Percentiles rank a stretch among this genome's conserved stretches.
phyloP scores from a whole-genome alignment of 208 protist genomes.

The Crithidia thermophila region DNA sequence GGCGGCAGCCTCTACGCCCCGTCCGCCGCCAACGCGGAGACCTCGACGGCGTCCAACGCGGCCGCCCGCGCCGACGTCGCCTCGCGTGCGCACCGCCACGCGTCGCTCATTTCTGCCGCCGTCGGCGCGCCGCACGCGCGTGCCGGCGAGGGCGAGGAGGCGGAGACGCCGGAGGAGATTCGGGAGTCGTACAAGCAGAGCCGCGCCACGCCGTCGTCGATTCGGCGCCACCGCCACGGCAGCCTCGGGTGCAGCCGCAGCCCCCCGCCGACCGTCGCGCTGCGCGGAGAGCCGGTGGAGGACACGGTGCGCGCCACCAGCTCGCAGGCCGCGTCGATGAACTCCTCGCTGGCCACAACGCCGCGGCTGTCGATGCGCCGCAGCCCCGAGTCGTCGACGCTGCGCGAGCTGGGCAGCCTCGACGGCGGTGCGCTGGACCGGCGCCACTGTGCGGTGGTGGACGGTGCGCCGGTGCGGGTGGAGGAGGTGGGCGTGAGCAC shows the following conservation, averaged over 20 bases:
- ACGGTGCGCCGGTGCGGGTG: background rate
- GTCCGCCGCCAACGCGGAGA: too few relatives aligned
- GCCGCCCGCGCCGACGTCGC: constrained; percentile 1
- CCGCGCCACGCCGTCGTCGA: constrained; percentile 23
- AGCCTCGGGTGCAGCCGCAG: constrained; percentile 7
- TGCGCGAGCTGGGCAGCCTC: constrained; percentile 7
- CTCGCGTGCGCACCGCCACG: constrained; percentile 11
- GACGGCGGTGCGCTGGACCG: background rate
- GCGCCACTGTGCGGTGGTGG: background rate
- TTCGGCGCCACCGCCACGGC: constrained; percentile 21
- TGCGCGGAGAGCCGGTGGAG: constrained; percentile 27
- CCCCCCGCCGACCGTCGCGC: constrained; percentile 12
- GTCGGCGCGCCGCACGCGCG: background rate
- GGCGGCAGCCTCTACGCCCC: constrained; percentile 20
- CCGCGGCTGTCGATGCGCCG: constrained; percentile 17
- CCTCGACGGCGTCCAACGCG: background rate
- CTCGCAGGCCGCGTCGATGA: background rate
- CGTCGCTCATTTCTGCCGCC: background rate
- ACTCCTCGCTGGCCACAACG: constrained; percentile 14
- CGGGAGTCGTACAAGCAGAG: constrained; percentile 24
- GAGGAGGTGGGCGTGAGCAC: constrained; percentile 37
- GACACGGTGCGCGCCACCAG: constrained; percentile 11
- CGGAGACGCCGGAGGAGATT: constrained; percentile 4
- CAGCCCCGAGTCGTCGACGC: background rate
- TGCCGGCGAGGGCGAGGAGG: background rate